Conservation (phyloP, 2,329 filamentous ascomycete species). For the Grosmannia huntii region DNA sequence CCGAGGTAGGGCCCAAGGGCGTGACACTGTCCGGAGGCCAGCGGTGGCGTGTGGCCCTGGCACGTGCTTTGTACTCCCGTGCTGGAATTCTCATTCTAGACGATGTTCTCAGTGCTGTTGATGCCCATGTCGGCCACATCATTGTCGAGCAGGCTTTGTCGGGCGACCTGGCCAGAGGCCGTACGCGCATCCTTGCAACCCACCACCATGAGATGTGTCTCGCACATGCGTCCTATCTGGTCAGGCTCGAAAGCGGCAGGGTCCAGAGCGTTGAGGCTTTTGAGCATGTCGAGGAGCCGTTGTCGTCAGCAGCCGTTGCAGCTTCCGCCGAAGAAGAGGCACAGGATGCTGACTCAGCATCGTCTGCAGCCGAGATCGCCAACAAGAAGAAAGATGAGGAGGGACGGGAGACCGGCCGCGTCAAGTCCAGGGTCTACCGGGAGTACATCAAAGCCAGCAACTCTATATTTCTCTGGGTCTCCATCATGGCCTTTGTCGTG, state of each 20-base stretch:
- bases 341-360: neutral
- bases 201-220: slow-evolving; percentile 28
- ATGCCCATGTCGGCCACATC: slow-evolving; percentile 28
- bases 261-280: slow-evolving; percentile 15
- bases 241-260: slow-evolving; percentile 17
- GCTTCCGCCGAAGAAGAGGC: neutral
- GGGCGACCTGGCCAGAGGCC: slow-evolving; percentile 33
- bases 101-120: slow-evolving; percentile 37
- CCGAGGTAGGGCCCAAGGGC: slow-evolving; percentile 29
- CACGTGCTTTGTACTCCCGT: slow-evolving; percentile 31
- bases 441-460: slow-evolving; percentile 21
- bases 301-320: neutral
- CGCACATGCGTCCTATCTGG: slow-evolving; percentile 17
- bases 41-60: slow-evolving; percentile 31
- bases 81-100: slow-evolving; percentile 32
- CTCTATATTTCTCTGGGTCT: slow-evolving; percentile 16
- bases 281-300: slow-evolving; percentile 1
- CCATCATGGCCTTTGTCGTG: slow-evolving; percentile 16
- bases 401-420: slow-evolving; percentile 19
- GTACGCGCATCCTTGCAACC: slow-evolving; percentile 53
- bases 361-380: neutral
- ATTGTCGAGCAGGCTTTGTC: slow-evolving; percentile 40
- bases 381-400: slow-evolving; percentile 15
- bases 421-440: slow-evolving; percentile 21
- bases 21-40: slow-evolving; percentile 32